Percentiles rank a stretch among this genome's conserved stretches.
phyloP scores from a whole-genome alignment of 495 filamentous ascomycete genomes.

The Aspergillus ostianus region DNA sequence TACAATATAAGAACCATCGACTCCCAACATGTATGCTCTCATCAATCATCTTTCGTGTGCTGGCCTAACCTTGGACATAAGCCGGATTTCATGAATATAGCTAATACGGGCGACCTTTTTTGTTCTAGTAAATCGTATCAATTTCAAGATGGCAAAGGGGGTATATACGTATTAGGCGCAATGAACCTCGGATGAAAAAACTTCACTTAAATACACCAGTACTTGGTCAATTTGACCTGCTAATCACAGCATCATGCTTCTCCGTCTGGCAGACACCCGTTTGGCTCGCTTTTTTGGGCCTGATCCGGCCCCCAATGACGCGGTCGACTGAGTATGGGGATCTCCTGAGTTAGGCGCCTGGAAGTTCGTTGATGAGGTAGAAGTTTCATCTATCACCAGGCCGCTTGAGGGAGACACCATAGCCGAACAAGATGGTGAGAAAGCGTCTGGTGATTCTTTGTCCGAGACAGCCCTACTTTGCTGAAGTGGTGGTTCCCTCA shows the following conservation, averaged over 20 bases:
- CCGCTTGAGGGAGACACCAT: neutral
- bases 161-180: slow-evolving; percentile 23
- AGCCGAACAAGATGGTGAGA: slow-evolving; percentile 1
- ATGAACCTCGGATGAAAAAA: slow-evolving; percentile 11
- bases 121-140: slow-evolving; percentile 1
- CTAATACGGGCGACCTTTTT: neutral
- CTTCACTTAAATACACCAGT: slow-evolving; percentile 12
- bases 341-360: neutral
- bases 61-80: neutral
- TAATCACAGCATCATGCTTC: slow-evolving; percentile 52
- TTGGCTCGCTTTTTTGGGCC: slow-evolving; percentile 28
- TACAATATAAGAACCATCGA: neutral
- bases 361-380: neutral
- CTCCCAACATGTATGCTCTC: neutral
- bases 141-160: slow-evolving; percentile 14
- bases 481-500: slow-evolving; percentile 6
- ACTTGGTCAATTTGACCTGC: slow-evolving; percentile 10
- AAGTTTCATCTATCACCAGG: neutral
- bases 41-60: neutral
- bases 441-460: slow-evolving; percentile 8
- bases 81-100: neutral
- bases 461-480: slow-evolving; percentile 11
- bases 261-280: slow-evolving; percentile 42
- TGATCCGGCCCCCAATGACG: slow-evolving; percentile 11
- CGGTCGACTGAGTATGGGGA: neutral